These are phyloP conservation scores for Corchorus olitorius DNA, from an alignment of 345 rosid genomes.

Conservation along the genomic window DNA sequence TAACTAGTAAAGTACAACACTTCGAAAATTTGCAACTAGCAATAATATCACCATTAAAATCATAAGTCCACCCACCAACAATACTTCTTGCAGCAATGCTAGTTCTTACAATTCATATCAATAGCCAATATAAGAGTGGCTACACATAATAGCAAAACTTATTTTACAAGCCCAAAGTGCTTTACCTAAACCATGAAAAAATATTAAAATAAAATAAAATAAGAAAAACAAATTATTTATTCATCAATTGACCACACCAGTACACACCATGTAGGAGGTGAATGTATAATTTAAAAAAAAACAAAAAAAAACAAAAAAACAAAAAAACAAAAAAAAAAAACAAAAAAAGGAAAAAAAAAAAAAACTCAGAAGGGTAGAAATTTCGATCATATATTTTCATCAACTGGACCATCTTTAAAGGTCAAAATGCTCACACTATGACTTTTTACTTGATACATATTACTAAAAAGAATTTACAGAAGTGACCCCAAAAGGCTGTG, in stretches of 20 bases:
- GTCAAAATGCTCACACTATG: no score
- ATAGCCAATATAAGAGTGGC: neutral
- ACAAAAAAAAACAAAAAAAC: no score
- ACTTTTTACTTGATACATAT: neutral
- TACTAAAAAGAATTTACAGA: neutral
- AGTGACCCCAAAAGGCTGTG: neutral
- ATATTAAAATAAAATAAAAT: neutral
- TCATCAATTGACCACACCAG: neutral
- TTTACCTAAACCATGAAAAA: neutral
- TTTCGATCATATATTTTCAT: no score
- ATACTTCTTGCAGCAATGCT: neutral
- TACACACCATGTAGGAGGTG: no score
- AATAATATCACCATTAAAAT: neutral
- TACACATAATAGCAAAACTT: neutral
- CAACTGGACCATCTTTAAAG: no score
- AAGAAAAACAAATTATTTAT: neutral
- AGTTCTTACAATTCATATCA: neutral
- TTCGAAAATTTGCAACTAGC: neutral
- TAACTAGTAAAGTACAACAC: constrained; percentile 2
- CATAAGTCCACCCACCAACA: neutral
- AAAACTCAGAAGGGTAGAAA: no score
- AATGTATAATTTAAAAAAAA: no score
- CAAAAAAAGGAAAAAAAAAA: no score
- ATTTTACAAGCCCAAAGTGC: neutral
- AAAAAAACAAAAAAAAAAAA: no score